A percentile compares a stretch with the other conserved stretches of the same genome.
These are phyloP conservation scores for Leishmania gerbilli DNA, from an alignment of 208 protist genomes.

Conservation along the genomic window DNA sequence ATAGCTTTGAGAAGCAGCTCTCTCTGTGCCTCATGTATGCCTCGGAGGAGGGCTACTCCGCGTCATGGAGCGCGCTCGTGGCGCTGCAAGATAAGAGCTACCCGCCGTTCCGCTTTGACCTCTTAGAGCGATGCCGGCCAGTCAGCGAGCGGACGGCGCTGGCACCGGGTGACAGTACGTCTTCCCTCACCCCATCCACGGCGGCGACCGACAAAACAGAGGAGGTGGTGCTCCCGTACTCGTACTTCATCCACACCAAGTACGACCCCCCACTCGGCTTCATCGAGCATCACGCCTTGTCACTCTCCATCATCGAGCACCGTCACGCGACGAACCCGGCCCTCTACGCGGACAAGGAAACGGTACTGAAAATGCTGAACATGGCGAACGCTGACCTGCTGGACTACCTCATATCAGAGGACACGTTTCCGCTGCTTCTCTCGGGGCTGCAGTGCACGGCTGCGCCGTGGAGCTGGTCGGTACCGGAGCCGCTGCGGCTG, in stretches of 20 bases:
- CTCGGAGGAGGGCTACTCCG: conserved; percentile 69
- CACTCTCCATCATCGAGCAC: conserved; percentile 69
- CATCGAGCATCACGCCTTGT: conserved; percentile 78
- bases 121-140: conserved; percentile 45
- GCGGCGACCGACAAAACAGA: conserved; percentile 5
- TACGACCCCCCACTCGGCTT: conserved; percentile 73
- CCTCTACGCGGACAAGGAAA: conserved; percentile 52
- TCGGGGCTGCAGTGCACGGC: conserved; percentile 14
- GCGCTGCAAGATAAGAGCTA: conserved; percentile 79
- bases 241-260: conserved; percentile 66
- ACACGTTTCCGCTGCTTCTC: conserved; percentile 50
- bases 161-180: conserved; percentile 11
- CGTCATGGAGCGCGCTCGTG: conserved; percentile 74
- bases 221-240: conserved; percentile 52
- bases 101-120: conserved; percentile 50
- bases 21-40: conserved; percentile 83
- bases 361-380: conserved; percentile 47
- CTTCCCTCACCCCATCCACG: not conserved
- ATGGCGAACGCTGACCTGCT: conserved; percentile 61
- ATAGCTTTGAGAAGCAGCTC: conserved; percentile 74
- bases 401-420: conserved; percentile 48
- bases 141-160: conserved; percentile 7
- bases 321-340: conserved; percentile 39
- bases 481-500: conserved; percentile 40
- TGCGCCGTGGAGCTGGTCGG: conserved; percentile 18